Percentiles rank a stretch among this genome's conserved stretches.
Evolutionary conservation across 2,329 filamentous ascomycete species (phyloP).

Genomic region (Davidsoniella eucalypti): DNA sequence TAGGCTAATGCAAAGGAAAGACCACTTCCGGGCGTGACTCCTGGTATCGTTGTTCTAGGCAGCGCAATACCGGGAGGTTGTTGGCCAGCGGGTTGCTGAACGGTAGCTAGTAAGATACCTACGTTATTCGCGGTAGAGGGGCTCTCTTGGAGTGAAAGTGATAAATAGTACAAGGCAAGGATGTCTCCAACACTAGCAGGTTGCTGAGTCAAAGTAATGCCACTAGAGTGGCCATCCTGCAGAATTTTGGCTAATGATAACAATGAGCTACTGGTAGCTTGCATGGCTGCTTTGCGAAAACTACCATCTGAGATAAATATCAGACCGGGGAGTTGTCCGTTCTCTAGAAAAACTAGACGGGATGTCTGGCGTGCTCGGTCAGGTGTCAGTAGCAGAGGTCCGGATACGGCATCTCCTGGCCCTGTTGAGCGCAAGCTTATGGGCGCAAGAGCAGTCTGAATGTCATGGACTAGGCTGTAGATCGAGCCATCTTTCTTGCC

Average conservation of each 20-base stretch:
- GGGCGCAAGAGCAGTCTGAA: conserved; percentile 52
- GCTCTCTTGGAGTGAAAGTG: conserved; percentile 82
- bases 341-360: conserved; percentile 60
- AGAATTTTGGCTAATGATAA: conserved; percentile 94
- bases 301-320: conserved; percentile 52
- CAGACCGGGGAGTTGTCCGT: conserved; percentile 66
- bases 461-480: conserved; percentile 59
- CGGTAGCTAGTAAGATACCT: conserved; percentile 85
- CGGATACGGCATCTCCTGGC: background rate
- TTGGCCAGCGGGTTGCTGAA: conserved; percentile 48
- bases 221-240: conserved; percentile 82
- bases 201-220: conserved; percentile 39
- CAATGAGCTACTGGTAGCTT: conserved; percentile 89
- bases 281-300: conserved; percentile 63
- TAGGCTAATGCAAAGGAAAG: conserved; percentile 78
- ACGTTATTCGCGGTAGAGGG: conserved; percentile 98
- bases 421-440: conserved; percentile 9
- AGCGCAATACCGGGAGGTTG: background rate
- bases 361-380: conserved; percentile 72
- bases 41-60: conserved; percentile 41
- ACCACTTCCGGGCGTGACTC: conserved; percentile 71
- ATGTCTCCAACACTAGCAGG: conserved; percentile 74
- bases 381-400: conserved; percentile 62
- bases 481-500: conserved; percentile 56
- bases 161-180: conserved; percentile 85